Percentiles rank a stretch among this genome's conserved stretches.
Evolutionary conservation across 2,329 filamentous ascomycete genomes (phyloP).

Genomic region (Lachnum nothofagi): DNA sequence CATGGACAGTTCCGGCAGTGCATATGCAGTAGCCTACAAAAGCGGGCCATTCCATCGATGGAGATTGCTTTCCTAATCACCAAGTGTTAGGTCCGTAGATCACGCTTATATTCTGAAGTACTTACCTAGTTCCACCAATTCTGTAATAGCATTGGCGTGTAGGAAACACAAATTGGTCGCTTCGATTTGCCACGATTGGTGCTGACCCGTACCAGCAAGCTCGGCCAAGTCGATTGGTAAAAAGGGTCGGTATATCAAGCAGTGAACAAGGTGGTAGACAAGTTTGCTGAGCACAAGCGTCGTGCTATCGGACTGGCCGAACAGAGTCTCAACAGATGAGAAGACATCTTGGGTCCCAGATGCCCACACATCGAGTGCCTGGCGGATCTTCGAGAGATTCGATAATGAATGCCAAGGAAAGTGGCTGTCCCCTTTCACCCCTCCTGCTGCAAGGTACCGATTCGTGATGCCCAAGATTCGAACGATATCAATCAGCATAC

Average conservation of each 20-base stretch:
- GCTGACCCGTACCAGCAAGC: constrained; percentile 71
- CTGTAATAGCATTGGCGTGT: constrained; percentile 81
- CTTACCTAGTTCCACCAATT: constrained; percentile 68
- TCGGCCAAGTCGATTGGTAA: constrained; percentile 79
- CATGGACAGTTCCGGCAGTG: constrained; percentile 81
- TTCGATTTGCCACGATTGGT: constrained; percentile 90
- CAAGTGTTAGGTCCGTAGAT: neutral
- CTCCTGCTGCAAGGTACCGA: constrained; percentile 75
- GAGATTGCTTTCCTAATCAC: constrained; percentile 51
- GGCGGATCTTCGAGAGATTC: constrained; percentile 77
- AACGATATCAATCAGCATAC: constrained; percentile 79
- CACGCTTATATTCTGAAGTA: neutral
- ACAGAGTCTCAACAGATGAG: constrained; percentile 67
- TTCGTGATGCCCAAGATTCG: constrained; percentile 80
- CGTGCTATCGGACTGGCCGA: constrained; percentile 73
- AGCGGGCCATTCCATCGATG: constrained; percentile 75
- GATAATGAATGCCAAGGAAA: constrained; percentile 88
- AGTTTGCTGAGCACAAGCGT: constrained; percentile 77
- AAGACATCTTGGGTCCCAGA: constrained; percentile 76
- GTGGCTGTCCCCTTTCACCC: constrained; percentile 83
- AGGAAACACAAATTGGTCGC: constrained; percentile 82
- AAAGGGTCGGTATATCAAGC: constrained; percentile 80
- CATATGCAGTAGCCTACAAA: constrained; percentile 84
- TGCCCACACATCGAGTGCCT: constrained; percentile 81
- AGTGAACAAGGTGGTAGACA: constrained; percentile 82